These are phyloP conservation scores for Russula ochroleuca DNA, from an alignment of 768 basidiomycete species.

Conservation along the genomic window DNA sequence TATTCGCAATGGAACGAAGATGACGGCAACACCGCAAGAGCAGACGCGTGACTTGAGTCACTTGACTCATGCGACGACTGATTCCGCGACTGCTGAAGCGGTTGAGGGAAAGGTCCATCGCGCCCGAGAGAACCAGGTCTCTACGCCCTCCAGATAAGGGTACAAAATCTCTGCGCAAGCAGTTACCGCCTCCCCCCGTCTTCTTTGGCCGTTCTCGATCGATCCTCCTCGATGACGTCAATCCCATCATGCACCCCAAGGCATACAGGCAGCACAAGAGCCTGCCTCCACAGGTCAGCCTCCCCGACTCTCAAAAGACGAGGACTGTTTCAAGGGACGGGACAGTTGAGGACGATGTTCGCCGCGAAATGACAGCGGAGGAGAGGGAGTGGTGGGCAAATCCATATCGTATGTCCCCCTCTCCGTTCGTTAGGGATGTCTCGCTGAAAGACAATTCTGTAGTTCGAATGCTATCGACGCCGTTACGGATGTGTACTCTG, in stretches of 20 bases:
- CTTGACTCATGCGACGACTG: slow-evolving; percentile 58
- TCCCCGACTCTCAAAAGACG: slow-evolving; percentile 33
- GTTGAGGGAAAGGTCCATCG: slow-evolving; percentile 35
- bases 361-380: slow-evolving; percentile 55
- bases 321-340: slow-evolving; percentile 21
- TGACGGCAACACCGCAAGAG: background rate
- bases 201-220: slow-evolving; percentile 50
- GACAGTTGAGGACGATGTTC: slow-evolving; percentile 27
- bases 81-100: slow-evolving; percentile 56
- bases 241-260: slow-evolving; percentile 50
- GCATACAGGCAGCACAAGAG: slow-evolving; percentile 54
- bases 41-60: background rate
- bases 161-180: slow-evolving; percentile 13
- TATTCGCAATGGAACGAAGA: too few relatives aligned
- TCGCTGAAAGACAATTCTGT: background rate
- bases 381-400: slow-evolving; percentile 69
- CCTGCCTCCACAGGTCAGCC: slow-evolving; percentile 46
- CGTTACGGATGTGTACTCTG: slow-evolving; percentile 52
- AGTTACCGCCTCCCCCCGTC: slow-evolving; percentile 30
- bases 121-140: slow-evolving; percentile 14
- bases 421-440: slow-evolving; percentile 1
- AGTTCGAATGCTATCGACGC: slow-evolving; percentile 72
- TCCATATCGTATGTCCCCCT: slow-evolving; percentile 58
- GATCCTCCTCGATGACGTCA: slow-evolving; percentile 54
- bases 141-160: slow-evolving; percentile 15